Conservation (phyloP, 2,329 filamentous ascomycete genomes). For the Fusarium buharicum region DNA sequence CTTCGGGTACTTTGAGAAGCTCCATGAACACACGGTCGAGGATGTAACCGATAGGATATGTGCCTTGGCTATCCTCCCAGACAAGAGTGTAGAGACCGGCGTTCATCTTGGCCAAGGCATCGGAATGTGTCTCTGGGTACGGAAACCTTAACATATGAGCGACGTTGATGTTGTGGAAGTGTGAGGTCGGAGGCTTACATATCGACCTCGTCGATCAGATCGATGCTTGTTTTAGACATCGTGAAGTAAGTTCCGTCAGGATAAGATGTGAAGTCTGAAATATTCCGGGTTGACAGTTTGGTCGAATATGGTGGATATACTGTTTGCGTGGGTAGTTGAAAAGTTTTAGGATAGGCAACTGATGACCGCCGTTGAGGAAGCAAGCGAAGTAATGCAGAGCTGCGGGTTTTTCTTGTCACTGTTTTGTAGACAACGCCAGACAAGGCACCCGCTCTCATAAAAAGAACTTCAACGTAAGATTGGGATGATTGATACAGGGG, state of each 20-base stretch:
- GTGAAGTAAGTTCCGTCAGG: not conserved
- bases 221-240: constrained; percentile 43
- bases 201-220: constrained; percentile 43
- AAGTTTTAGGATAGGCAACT: not conserved
- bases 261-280: no score
- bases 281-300: not conserved
- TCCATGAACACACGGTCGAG: constrained; percentile 61
- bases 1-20: constrained; percentile 59
- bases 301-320: not conserved
- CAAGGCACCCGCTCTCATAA: not conserved
- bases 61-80: constrained; percentile 71
- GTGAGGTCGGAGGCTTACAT: constrained; percentile 27
- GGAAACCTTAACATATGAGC: constrained; percentile 71
- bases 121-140: constrained; percentile 71
- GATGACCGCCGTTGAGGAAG: not conserved
- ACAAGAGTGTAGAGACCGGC: constrained; percentile 74
- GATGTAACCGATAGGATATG: constrained; percentile 71
- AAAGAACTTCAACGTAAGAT: not conserved
- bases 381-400: not conserved
- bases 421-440: constrained; percentile 1
- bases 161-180: not conserved
- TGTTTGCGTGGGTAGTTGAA: not conserved
- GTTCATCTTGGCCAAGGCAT: constrained; percentile 64
- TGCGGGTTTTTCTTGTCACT: constrained; percentile 21
- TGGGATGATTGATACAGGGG: no score